Base-by-base conservation (phyloP, 257 asterid species). In the Echium plantagineum region DNA sequence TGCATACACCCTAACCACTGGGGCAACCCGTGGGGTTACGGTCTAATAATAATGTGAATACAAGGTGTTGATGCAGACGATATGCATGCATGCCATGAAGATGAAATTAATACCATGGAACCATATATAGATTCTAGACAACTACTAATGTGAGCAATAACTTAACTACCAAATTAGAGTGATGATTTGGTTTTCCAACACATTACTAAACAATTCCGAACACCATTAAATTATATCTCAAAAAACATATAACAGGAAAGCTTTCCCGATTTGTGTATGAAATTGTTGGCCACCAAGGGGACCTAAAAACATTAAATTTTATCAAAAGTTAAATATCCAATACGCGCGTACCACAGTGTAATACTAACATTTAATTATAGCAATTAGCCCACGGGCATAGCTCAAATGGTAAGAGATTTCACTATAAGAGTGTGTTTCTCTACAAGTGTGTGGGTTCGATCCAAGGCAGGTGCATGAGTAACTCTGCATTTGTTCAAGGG, bases 201-300 rank as follows among this genome's bases (percentile, higher is more conserved):
- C 56, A 42, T 10, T 10, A 42, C 49, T 18, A 53, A 53, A 53
- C 15, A 72, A 35, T 63, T 69, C 67, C 18, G 54, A 66, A 1
- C 10, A 42, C 15, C 12, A 42, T 57, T 69, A 68, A 72, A 66
- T 68, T 56, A 55, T 62, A 51, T 52, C 65, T 64, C 48, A 61
- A 15, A 61, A 15, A 80, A 60, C 66, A 51, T 77, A 71, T 69
- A 65, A 47, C 16, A 53, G 80, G 77, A 77, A 75, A 77, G 76
- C 61, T 75, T 68, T 73, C 88, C 83, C 71, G 77, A 77, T 67
- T 83, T 70, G 72, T 66, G 80, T 70, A 83, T 72, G 61, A 66
- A 71, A 64, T 52, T 83, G 94, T 78, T 75, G 75, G 73, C 85
- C 89, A 85, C 83, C 46, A 83, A 69, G 88, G 88, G 71, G 85